phyloP scores from a whole-genome alignment of 140 eudicot species.

The Flaveria floridana region DNA sequence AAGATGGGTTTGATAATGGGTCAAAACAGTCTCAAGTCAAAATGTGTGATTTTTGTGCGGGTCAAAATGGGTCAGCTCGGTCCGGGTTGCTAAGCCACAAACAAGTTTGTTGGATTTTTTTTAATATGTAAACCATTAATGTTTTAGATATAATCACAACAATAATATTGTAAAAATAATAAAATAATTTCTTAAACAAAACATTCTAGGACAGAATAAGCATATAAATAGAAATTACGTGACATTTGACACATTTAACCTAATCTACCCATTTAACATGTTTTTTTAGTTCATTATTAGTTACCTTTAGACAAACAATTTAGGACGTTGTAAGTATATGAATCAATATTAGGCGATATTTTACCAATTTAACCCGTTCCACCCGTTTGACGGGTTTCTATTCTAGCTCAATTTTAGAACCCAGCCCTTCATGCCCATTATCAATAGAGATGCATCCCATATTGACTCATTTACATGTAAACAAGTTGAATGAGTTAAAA shows the following conservation, averaged over 20 bases:
- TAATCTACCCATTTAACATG: not conserved
- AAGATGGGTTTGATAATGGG: not conserved
- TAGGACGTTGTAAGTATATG: not conserved
- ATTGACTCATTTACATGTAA: not conserved
- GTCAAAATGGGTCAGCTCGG: conserved; percentile 7
- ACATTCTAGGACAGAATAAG: not conserved
- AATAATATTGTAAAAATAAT: not conserved
- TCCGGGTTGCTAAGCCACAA: not conserved
- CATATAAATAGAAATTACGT: not conserved
- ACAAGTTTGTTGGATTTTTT: not conserved
- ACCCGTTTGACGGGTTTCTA: not conserved
- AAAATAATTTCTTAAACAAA: not conserved
- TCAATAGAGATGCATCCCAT: not conserved
- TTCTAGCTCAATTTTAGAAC: not conserved
- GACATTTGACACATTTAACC: not conserved
- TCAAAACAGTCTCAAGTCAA: not conserved
- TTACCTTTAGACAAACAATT: not conserved
- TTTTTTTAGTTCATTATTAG: not conserved
- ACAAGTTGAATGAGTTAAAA: conserved; percentile 14
- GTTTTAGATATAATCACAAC: not conserved
- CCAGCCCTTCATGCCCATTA: not conserved
- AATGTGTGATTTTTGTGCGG: not conserved
- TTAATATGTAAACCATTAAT: not conserved
- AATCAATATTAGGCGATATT: not conserved
- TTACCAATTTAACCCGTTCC: not conserved